Evolutionary conservation across 768 basidiomycete species (phyloP).

Genomic region (Hygrophorus pudorinus): DNA sequence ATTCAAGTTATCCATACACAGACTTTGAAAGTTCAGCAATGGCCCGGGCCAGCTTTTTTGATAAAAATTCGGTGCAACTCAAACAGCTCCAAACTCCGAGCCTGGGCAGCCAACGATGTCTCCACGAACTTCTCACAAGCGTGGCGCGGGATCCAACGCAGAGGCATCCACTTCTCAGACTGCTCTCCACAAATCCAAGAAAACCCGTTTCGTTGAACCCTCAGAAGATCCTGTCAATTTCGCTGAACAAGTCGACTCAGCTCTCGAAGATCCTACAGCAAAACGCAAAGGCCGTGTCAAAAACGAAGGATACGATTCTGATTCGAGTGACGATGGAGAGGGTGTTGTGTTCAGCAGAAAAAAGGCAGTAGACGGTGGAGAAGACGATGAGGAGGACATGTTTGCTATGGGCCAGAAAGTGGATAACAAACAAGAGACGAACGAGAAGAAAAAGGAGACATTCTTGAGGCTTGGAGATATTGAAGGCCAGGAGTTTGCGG

Average conservation of each 20-base stretch:
- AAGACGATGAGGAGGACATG: constrained; percentile 71
- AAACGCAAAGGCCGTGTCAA: constrained; percentile 67
- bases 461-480: constrained; percentile 89
- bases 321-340: constrained; percentile 91
- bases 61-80: no score
- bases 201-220: constrained; percentile 73
- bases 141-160: constrained; percentile 25
- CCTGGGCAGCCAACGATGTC: constrained; percentile 17
- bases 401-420: constrained; percentile 60
- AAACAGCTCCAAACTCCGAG: no score
- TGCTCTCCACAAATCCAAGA: constrained; percentile 38
- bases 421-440: constrained; percentile 34
- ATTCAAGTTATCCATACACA: no score
- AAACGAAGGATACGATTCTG: constrained; percentile 84
- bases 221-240: constrained; percentile 67
- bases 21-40: no score
- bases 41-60: no score
- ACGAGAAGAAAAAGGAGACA: constrained; percentile 49
- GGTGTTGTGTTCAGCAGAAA: constrained; percentile 82
- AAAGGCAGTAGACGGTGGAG: constrained; percentile 41
- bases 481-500: constrained; percentile 90
- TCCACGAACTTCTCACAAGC: constrained; percentile 30
- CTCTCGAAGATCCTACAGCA: constrained; percentile 56
- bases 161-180: constrained; percentile 23
- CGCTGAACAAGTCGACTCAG: constrained; percentile 66